A percentile compares a stretch with the other conserved stretches of the same genome.
These are phyloP conservation scores for Sinapis alba DNA, from an alignment of 441 rosid genomes.

Conservation along the genomic window DNA sequence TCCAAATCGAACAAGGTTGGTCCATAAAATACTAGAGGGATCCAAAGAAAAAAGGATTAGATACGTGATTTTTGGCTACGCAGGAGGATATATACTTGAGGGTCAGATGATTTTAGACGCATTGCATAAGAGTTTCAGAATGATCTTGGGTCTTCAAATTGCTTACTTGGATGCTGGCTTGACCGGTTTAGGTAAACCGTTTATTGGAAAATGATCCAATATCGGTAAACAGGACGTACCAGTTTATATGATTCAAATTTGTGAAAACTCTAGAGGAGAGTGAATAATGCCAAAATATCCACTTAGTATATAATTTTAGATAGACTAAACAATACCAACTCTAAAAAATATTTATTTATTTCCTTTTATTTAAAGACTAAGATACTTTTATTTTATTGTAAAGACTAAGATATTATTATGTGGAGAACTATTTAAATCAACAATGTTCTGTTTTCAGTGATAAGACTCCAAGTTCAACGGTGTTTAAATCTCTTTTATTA, in stretches of 20 bases:
- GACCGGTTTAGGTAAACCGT: not conserved
- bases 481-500: slow-evolving; percentile 25
- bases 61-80: not conserved
- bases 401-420: not conserved
- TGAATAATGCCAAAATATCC: not conserved
- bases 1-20: not conserved
- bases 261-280: not conserved
- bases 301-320: not conserved
- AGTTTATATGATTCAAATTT: not conserved
- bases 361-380: not conserved
- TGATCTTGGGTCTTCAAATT: not conserved
- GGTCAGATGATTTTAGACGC: not conserved
- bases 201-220: not conserved
- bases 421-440: slow-evolving; percentile 3
- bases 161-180: not conserved
- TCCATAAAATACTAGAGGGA: not conserved
- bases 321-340: not conserved
- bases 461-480: slow-evolving; percentile 30
- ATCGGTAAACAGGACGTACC: not conserved
- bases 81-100: not conserved
- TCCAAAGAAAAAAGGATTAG: not conserved
- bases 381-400: not conserved
- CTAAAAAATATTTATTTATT: not conserved
- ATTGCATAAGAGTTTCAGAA: not conserved
- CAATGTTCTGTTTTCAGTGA: slow-evolving; percentile 22